Evolutionary conservation across 441 rosid species (phyloP), one percentile per base, ranked within the genome.

Genomic region (Adansonia rubrostipa): DNA sequence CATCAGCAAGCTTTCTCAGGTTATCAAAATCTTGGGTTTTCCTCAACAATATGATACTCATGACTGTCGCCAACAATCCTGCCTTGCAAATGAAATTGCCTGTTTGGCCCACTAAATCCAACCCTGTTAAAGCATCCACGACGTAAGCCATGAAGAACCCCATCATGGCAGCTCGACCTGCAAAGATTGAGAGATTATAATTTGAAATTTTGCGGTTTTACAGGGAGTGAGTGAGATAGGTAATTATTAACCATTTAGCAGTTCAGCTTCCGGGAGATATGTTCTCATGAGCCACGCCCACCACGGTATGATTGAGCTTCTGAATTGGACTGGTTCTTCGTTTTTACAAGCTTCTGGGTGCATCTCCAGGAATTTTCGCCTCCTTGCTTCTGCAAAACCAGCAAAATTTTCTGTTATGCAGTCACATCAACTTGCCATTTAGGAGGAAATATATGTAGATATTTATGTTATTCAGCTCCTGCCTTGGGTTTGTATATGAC

Each of bases 161-260:
- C 33, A 86, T 63, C 94, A 84, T 89, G 24, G 94, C 91, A 67
- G 91, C 94, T 88, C 92, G 76, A 36, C 90, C 91, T 84, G 82
- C 80, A 66, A 72, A 14, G 20, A 63, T 9, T 7, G 47, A n/a
- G 20, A 58, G 60, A n/a, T 47, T 5, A 19, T 40, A 70, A 7
- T n/a, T 40, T 36, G 40, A 15, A 19, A 70, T 14, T 11, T 15
- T n/a, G 10, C 48, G 62, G 14, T 54, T 5, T 15, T 66, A 8
- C 36, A 22, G 17, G 14, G 44, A 61, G 13, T n/a, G 75, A 2
- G 51, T 6, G 61, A 56, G 22, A 56, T 56, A 4, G 54, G 58
- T 28, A 28, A 28, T 28, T 53, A 20, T 58, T 40, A 71, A 87
- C 90, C 91, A 64, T 85, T 87, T 56, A 87, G 78, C 69, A 87